phyloP scores from a whole-genome alignment of 73 alveolate genomes.

The Stentor roeselii region DNA sequence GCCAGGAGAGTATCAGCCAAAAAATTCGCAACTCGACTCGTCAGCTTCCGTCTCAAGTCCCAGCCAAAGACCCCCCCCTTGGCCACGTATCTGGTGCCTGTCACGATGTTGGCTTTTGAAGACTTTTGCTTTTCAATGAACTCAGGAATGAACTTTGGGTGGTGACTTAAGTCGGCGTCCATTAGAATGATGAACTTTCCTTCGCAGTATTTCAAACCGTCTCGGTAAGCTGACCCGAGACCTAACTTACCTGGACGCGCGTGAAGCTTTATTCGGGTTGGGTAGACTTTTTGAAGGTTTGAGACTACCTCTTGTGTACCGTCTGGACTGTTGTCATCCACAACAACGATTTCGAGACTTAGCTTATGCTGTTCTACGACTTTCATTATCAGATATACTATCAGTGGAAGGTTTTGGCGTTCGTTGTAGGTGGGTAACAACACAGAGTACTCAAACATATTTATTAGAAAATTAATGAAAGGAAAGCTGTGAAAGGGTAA shows the following conservation, averaged over 20 bases:
- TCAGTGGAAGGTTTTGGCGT: slow-evolving; percentile 94
- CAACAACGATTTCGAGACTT: slow-evolving; percentile 87
- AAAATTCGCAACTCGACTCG: slow-evolving; percentile 97
- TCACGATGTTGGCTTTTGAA: slow-evolving; percentile 87
- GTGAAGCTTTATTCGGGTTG: slow-evolving; percentile 74
- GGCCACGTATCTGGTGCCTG: slow-evolving; percentile 92
- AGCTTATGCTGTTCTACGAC: slow-evolving; percentile 64
- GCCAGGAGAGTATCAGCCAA: slow-evolving; percentile 79
- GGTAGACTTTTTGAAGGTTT: slow-evolving; percentile 82
- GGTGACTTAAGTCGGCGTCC: slow-evolving; percentile 99
- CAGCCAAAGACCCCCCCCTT: slow-evolving; percentile 98
- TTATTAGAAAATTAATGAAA: no score
- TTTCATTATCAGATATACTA: slow-evolving; percentile 70
- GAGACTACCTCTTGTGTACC: slow-evolving; percentile 84
- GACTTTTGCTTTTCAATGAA: slow-evolving; percentile 67
- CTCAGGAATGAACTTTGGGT: slow-evolving; percentile 75
- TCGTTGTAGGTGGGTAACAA: slow-evolving; percentile 97
- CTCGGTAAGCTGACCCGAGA: slow-evolving; percentile 97
- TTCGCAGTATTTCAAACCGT: slow-evolving; percentile 83
- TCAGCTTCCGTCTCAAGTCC: slow-evolving; percentile 91
- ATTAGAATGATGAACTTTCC: slow-evolving; percentile 92
- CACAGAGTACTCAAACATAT: slow-evolving; percentile 74
- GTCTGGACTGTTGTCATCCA: slow-evolving; percentile 98
- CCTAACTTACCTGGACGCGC: slow-evolving; percentile 97
- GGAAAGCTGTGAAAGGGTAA: no score